phyloP scores from a whole-genome alignment of 2,329 filamentous ascomycete genomes.

The Esteya vermicola region DNA sequence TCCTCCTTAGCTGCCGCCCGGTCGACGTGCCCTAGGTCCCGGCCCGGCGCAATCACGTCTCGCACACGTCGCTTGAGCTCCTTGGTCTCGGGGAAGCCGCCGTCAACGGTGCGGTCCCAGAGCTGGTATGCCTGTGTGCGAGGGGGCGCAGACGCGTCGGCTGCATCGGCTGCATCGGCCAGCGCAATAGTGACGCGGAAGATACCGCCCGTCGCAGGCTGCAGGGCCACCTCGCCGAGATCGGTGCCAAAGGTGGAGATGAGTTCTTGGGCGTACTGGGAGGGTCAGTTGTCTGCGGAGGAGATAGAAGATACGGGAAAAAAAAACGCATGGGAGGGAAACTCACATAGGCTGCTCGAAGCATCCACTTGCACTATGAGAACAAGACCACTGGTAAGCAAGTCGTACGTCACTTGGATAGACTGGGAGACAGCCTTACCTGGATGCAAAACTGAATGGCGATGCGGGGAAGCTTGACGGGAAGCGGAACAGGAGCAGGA shows the following conservation, averaged over 20 bases:
- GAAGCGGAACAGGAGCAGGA: constrained; percentile 6
- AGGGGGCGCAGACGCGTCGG: constrained; percentile 1
- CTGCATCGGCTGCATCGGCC: constrained; percentile 4
- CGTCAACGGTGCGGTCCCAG: constrained; percentile 80
- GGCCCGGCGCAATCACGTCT: constrained; percentile 64
- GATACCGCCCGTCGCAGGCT: constrained; percentile 71
- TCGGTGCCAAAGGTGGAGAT: constrained; percentile 78
- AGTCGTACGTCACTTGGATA: background rate
- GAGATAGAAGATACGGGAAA: background rate
- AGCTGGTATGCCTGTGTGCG: constrained; percentile 26
- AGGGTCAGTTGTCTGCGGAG: background rate
- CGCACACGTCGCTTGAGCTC: constrained; percentile 74
- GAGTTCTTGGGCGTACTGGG: constrained; percentile 85
- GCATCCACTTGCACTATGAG: constrained; percentile 86
- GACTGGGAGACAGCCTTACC: too few relatives aligned
- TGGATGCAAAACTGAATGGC: constrained; percentile 83
- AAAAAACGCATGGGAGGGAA: background rate
- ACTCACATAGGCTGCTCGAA: constrained; percentile 69
- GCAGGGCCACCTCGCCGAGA: constrained; percentile 75
- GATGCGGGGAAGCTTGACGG: constrained; percentile 49
- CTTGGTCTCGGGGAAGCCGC: constrained; percentile 90
- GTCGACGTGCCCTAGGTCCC: constrained; percentile 73
- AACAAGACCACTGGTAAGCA: background rate
- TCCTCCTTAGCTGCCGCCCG: constrained; percentile 17
- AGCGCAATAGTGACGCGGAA: constrained; percentile 47